Evolutionary conservation across 2,329 filamentous ascomycete genomes (phyloP), one percentile per base, ranked within the genome.

Genomic region (Exophiala sideris): DNA sequence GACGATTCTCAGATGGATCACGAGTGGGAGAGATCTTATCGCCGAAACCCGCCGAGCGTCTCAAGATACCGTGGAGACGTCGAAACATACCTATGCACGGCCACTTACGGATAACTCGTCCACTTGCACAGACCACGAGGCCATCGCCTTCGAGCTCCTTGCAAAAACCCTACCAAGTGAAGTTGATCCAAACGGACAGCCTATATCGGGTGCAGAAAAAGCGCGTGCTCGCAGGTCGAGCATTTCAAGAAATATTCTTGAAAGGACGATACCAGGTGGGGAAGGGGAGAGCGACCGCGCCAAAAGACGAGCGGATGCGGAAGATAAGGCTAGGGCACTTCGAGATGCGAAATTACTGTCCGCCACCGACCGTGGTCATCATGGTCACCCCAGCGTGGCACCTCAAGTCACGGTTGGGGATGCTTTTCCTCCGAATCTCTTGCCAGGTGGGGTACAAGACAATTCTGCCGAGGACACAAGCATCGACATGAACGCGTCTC

Each of bases 1-100:
- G 62, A 89, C 88, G 84, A 76, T 90, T 36, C 73, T 88, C 18
- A 82, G 86, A 51, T 89, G 87, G 87, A 81, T 78, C 64, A 64
- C 20, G 11, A 24, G 8, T 12, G 58, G 53, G 6, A 52, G 58
- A 24, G 12, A 18, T 14, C 20, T 33, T 44, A 5, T 35, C 34
- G 34, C 14, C 14, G 7, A 16, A 16, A 14, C n/a, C 10, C 24
- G 14, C 24, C 24, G 24, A 9, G 14, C 33, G 24, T 34, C 55
- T 21, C 39, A 34, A 24, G 20, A 20, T n/a, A 24, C 16, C 12
- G 21, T 20, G 29, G 44, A 35, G 9, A 2, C 41, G 3, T 10
- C 42, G 33, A 52, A 56, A 48, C 49, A 48, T 16, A 21, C 51
- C 3, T 33, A 57, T 10, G 46, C 24, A 14, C 45, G 53, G 32